Conservation (phyloP, 1,139 yeast species). For the Hansenula sp. region DNA sequence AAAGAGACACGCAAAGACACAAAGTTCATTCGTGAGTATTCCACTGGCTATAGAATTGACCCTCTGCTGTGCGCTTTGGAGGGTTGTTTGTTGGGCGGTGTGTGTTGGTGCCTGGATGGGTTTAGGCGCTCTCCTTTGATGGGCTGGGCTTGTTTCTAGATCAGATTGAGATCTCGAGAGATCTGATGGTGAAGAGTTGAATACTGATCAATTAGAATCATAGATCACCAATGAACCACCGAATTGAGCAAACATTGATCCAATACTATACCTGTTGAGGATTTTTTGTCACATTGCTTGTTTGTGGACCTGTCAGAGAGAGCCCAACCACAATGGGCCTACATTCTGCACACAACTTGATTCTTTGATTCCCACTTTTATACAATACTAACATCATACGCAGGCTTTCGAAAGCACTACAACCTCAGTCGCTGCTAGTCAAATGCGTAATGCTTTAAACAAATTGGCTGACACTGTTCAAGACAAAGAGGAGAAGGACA, state of each 20-base stretch:
- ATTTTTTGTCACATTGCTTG: too few species aligned
- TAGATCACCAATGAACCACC: too few species aligned
- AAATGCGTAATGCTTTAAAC: constrained; percentile 95
- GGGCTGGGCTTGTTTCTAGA: background rate
- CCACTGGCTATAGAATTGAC: too few species aligned
- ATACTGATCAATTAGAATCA: too few species aligned
- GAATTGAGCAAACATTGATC: too few species aligned
- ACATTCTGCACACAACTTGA: background rate
- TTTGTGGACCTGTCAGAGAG: too few species aligned
- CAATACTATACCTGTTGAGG: too few species aligned
- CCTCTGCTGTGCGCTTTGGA: background rate
- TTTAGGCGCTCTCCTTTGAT: background rate
- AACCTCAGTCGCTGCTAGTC: constrained; percentile 94
- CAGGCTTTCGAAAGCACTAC: constrained; percentile 94
- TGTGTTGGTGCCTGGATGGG: too few species aligned
- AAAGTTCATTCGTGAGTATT: constrained; percentile 54
- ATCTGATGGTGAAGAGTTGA: too few species aligned
- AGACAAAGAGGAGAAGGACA: constrained; percentile 48
- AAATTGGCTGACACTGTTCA: constrained; percentile 75
- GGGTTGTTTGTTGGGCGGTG: background rate
- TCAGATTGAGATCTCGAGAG: too few species aligned
- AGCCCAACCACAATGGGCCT: too few species aligned
- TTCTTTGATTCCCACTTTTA: too few species aligned
- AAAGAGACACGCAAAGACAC: constrained; percentile 72
- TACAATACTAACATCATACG: constrained; percentile 1